These are phyloP conservation scores for Gamsiella multidivaricata DNA, from an alignment of 192 early-diverging fungal species.

Conservation along the genomic window DNA sequence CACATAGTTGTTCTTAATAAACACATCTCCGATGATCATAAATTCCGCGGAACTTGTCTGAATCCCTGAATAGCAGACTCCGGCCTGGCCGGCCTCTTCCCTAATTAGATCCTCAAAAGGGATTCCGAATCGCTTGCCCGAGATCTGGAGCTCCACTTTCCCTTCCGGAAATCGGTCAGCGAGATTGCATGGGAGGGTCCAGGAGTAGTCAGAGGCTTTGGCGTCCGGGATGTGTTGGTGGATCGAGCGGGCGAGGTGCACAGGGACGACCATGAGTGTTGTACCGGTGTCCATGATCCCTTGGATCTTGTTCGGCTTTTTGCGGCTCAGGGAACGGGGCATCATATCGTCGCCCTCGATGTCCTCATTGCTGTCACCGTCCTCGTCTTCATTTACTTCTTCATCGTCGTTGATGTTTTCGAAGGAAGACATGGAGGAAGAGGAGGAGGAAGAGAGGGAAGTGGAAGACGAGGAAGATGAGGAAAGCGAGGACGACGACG, in stretches of 20 bases:
- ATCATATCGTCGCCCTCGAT: background rate
- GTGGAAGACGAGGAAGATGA: too few relatives aligned
- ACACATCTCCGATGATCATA: constrained; percentile 74
- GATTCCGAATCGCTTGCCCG: constrained; percentile 21
- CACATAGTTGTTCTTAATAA: constrained; percentile 74
- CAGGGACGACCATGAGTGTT: constrained; percentile 50
- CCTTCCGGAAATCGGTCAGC: background rate
- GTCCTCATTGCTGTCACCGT: background rate
- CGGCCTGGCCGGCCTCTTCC: background rate
- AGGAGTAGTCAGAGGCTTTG: background rate
- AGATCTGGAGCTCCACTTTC: constrained; percentile 20
- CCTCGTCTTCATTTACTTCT: background rate
- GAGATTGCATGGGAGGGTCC: constrained; percentile 33
- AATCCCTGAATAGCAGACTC: constrained; percentile 37
- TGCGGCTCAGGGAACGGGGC: background rate
- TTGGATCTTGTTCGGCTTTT: background rate
- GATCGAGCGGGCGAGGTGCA: background rate
- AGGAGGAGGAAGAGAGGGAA: too few relatives aligned
- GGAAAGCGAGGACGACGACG: too few relatives aligned
- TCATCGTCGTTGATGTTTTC: background rate
- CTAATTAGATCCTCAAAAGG: constrained; percentile 42
- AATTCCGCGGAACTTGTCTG: constrained; percentile 29
- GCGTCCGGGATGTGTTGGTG: constrained; percentile 19
- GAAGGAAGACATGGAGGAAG: too few relatives aligned
- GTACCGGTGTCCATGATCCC: constrained; percentile 62